Evolutionary conservation across 371 early-diverging fungal genomes (phyloP).

Genomic region (Mucor mucedo): DNA sequence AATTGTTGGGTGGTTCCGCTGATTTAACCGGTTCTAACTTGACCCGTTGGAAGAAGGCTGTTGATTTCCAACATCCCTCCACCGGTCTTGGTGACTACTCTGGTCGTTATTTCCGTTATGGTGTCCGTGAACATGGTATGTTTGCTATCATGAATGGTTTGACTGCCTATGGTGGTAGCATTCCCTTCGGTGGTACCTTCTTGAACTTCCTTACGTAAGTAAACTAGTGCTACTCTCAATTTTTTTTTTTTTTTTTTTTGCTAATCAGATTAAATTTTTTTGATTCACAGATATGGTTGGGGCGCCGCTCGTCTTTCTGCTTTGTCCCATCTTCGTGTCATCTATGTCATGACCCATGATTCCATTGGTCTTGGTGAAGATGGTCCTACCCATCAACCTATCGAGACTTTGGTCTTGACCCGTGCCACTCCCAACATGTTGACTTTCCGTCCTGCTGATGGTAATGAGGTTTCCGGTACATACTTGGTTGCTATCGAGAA

Average conservation of each 20-base stretch:
- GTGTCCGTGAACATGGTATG: conserved; percentile 99
- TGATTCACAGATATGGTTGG: conserved; percentile 58
- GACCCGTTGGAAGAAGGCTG: conserved; percentile 94
- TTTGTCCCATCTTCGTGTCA: conserved; percentile 84
- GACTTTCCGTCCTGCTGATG: conserved; percentile 95
- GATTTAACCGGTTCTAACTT: conserved; percentile 98
- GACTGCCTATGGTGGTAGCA: conserved; percentile 85
- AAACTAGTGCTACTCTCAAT: conserved; percentile 1
- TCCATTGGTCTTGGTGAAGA: conserved; percentile 99
- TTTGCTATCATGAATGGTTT: conserved; percentile 97
- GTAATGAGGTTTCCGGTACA: conserved; percentile 94
- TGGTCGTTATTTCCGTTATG: conserved; percentile 95
- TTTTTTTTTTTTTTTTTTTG: background rate
- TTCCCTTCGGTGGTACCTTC: conserved; percentile 97
- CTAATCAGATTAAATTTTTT: no score
- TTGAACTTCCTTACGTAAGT: conserved; percentile 93
- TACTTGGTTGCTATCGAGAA: conserved; percentile 83
- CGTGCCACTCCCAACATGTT: conserved; percentile 96
- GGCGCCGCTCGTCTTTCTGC: conserved; percentile 95
- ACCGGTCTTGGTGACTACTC: conserved; percentile 77
- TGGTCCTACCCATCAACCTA: conserved; percentile 99
- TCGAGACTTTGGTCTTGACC: conserved; percentile 94
- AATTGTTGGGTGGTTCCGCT: conserved; percentile 98
- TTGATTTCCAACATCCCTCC: conserved; percentile 88
- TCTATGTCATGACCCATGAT: conserved; percentile 99